Conservation (phyloP, 2,329 filamentous ascomycete species). For the Emergomyces africanus region DNA sequence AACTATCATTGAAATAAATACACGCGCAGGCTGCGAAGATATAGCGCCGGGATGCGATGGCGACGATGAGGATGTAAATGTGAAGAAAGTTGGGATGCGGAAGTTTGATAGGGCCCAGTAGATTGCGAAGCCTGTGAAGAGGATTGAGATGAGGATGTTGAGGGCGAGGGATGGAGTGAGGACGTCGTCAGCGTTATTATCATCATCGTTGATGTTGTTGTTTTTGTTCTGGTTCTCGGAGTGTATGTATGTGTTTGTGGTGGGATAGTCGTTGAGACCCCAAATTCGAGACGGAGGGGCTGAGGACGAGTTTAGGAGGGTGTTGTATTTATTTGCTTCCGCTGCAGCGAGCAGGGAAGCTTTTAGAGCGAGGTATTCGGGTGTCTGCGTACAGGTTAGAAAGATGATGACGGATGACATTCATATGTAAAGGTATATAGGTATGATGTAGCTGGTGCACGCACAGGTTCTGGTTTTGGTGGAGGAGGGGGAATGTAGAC, state of each 20-base stretch:
- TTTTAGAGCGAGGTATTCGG: slow-evolving; percentile 83
- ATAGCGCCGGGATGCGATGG: slow-evolving; percentile 9
- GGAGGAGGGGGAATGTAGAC: slow-evolving; percentile 71
- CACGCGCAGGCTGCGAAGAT: slow-evolving; percentile 24
- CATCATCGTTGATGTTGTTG: slow-evolving; percentile 21
- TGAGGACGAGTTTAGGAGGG: slow-evolving; percentile 48
- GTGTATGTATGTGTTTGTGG: not conserved
- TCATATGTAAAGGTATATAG: not conserved
- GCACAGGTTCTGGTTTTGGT: slow-evolving; percentile 63
- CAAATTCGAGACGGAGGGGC: slow-evolving; percentile 9
- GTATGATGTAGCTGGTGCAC: not conserved
- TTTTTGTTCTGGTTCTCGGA: not conserved
- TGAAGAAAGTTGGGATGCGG: slow-evolving; percentile 19
- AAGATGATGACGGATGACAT: not conserved
- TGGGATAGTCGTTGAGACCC: not conserved
- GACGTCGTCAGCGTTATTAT: slow-evolving; percentile 31
- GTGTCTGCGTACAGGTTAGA: slow-evolving; percentile 42
- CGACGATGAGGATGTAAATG: slow-evolving; percentile 10
- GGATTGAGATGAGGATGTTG: slow-evolving; percentile 78
- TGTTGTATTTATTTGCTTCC: slow-evolving; percentile 69
- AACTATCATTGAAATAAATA: slow-evolving; percentile 28
- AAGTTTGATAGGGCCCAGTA: slow-evolving; percentile 32
- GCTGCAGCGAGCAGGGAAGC: slow-evolving; percentile 67
- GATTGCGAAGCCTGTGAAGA: slow-evolving; percentile 46
- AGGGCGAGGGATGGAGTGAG: slow-evolving; percentile 52